phyloP scores from a whole-genome alignment of 208 protist genomes.

The Phytomonas francai region DNA sequence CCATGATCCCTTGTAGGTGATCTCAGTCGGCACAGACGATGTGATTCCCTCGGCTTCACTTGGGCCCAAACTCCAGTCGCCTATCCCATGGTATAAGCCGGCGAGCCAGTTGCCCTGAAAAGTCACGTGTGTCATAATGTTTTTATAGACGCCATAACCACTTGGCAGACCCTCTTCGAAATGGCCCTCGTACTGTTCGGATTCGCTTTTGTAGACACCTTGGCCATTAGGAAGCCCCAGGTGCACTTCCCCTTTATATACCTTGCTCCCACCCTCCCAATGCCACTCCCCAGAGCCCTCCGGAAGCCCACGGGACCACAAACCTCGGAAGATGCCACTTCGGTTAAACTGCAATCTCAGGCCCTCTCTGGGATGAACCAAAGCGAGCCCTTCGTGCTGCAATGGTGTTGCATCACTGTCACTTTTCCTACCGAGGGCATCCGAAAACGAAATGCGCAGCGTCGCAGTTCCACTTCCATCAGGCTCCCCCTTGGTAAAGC shows the following conservation, averaged over 20 bases:
- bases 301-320: conserved; percentile 48
- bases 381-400: not conserved
- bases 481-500: conserved; percentile 51
- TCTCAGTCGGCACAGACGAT: not conserved
- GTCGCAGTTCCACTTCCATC: conserved; percentile 54
- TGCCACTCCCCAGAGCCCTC: conserved; percentile 55
- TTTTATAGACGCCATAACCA: conserved; percentile 32
- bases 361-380: conserved; percentile 5
- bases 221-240: conserved; percentile 37
- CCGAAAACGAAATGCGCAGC: conserved; percentile 20
- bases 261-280: conserved; percentile 47
- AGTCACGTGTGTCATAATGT: conserved; percentile 16
- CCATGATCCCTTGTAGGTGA: conserved; percentile 59
- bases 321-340: conserved; percentile 57
- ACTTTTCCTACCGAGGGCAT: conserved; percentile 10
- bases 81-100: conserved; percentile 53
- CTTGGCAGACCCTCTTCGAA: conserved; percentile 38
- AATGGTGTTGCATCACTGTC: conserved; percentile 1
- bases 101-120: conserved; percentile 61
- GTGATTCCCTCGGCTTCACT: conserved; percentile 2
- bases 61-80: conserved; percentile 15
- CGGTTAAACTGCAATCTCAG: conserved; percentile 21
- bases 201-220: conserved; percentile 25
- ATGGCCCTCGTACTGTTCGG: conserved; percentile 48
- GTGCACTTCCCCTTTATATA: conserved; percentile 46